These are phyloP conservation scores for Teratosphaeria viscida DNA, from an alignment of 2,329 filamentous ascomycete genomes.

Conservation along the genomic window DNA sequence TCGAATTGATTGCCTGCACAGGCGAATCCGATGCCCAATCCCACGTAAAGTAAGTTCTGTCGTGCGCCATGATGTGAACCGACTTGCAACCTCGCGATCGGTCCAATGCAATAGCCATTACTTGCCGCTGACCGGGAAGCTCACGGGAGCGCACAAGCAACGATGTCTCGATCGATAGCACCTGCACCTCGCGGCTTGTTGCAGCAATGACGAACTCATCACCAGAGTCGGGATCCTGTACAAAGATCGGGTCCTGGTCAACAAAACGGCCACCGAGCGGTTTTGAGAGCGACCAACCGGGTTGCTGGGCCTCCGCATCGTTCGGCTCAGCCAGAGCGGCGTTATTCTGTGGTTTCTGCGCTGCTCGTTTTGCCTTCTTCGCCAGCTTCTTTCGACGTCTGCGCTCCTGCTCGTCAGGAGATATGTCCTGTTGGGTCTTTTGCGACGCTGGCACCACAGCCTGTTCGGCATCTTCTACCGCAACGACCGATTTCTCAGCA, in stretches of 20 bases:
- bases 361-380: neutral
- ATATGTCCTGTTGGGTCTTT: neutral
- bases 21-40: conserved; percentile 39
- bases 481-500: neutral
- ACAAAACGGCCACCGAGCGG: conserved; percentile 46
- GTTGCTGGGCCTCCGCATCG: neutral
- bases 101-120: conserved; percentile 45
- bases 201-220: conserved; percentile 20
- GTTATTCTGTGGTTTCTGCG: neutral
- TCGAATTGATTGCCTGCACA: neutral
- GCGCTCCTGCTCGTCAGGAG: neutral
- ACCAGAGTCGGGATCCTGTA: conserved; percentile 31
- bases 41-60: conserved; percentile 45
- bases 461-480: neutral
- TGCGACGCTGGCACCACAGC: neutral
- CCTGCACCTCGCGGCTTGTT: conserved; percentile 20
- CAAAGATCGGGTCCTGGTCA: conserved; percentile 47
- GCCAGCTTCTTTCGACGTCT: neutral
- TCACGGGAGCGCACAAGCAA: conserved; percentile 64
- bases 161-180: conserved; percentile 64
- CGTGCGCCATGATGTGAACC: conserved; percentile 41
- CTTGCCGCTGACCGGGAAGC: conserved; percentile 36
- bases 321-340: neutral
- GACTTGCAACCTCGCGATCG: conserved; percentile 35
- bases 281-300: conserved; percentile 39